These are phyloP conservation scores for Pseudognaphalium luteoalbum DNA, from an alignment of 129 eudicot species.

Conservation along the genomic window DNA sequence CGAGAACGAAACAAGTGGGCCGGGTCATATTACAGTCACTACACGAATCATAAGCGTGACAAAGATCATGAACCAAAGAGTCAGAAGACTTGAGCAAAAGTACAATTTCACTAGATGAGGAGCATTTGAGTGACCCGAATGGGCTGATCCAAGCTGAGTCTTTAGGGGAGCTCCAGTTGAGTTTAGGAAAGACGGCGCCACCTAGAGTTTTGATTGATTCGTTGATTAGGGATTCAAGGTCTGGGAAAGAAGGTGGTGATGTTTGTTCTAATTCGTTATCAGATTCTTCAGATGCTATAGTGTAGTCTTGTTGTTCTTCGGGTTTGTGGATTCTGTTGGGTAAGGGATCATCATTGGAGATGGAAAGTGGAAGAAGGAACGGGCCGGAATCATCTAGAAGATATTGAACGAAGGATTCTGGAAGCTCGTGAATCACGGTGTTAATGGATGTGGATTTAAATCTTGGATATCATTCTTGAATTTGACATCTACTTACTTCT, in stretches of 20 bases:
- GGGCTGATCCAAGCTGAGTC: constrained; percentile 93
- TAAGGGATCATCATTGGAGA: constrained; percentile 60
- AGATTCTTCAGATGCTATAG: constrained; percentile 56
- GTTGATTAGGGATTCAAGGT: constrained; percentile 64
- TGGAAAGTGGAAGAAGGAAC: constrained; percentile 58
- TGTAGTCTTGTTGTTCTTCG: constrained; percentile 71
- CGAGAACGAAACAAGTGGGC: constrained; percentile 57
- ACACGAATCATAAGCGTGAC: constrained; percentile 81
- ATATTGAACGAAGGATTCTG: constrained; percentile 68
- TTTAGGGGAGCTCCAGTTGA: constrained; percentile 95
- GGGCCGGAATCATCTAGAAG: constrained; percentile 73
- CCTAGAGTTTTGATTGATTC: constrained; percentile 73
- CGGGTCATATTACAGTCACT: constrained; percentile 43
- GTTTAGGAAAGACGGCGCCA: constrained; percentile 79
- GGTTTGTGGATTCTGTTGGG: constrained; percentile 86
- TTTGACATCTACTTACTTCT: constrained; percentile 76
- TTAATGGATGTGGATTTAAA: constrained; percentile 62
- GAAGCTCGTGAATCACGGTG: constrained; percentile 68
- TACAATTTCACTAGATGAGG: constrained; percentile 65
- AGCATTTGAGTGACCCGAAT: constrained; percentile 66
- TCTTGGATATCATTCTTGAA: constrained; percentile 84
- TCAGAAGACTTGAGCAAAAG: constrained; percentile 78
- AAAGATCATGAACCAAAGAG: constrained; percentile 75
- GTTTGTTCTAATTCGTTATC: constrained; percentile 66
- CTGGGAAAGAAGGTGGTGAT: constrained; percentile 76